A percentile compares a stretch with the other conserved stretches of the same genome.
Evolutionary conservation across 169 alveolate genomes (phyloP).

Genomic region (Cryptosporidium muris): DNA sequence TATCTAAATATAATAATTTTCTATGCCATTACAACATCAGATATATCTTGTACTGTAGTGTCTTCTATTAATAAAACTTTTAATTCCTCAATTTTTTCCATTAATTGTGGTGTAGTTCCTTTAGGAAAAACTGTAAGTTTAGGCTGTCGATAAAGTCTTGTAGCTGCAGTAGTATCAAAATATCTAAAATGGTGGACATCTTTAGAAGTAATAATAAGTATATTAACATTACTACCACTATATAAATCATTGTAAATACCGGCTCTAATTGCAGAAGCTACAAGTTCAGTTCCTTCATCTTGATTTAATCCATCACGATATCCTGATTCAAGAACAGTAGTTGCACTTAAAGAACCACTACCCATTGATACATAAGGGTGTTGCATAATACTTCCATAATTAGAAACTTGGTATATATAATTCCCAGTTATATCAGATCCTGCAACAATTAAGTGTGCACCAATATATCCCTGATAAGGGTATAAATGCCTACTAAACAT

Average conservation of each 20-base stretch:
- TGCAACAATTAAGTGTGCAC: conserved; percentile 96
- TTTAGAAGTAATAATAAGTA: conserved; percentile 87
- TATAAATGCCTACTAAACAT: conserved; percentile 88
- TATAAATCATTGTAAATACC: conserved; percentile 97
- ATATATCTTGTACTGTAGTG: conserved; percentile 1
- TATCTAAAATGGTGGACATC: conserved; percentile 86
- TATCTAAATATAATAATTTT: too few species aligned
- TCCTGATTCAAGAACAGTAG: conserved; percentile 93
- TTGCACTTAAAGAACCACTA: conserved; percentile 97
- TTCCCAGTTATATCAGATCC: conserved; percentile 98
- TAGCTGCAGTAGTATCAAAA: conserved; percentile 76
- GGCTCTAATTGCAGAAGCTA: conserved; percentile 93
- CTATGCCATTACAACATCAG: conserved; percentile 16
- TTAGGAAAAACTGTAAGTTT: conserved; percentile 76
- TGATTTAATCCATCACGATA: conserved; percentile 91
- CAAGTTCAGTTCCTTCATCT: conserved; percentile 91
- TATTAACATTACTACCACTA: conserved; percentile 95
- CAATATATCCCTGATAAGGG: conserved; percentile 94
- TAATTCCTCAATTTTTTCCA: conserved; percentile 79
- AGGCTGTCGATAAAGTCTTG: conserved; percentile 80
- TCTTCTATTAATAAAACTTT: conserved; percentile 58
- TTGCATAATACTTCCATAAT: conserved; percentile 92
- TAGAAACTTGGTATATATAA: conserved; percentile 89
- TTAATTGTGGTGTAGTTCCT: conserved; percentile 81
- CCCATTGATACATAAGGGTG: conserved; percentile 97